Evolutionary conservation across 2,329 filamentous ascomycete genomes (phyloP), one percentile per base, ranked within the genome.

Genomic region (Pyrenophora seminiperda): DNA sequence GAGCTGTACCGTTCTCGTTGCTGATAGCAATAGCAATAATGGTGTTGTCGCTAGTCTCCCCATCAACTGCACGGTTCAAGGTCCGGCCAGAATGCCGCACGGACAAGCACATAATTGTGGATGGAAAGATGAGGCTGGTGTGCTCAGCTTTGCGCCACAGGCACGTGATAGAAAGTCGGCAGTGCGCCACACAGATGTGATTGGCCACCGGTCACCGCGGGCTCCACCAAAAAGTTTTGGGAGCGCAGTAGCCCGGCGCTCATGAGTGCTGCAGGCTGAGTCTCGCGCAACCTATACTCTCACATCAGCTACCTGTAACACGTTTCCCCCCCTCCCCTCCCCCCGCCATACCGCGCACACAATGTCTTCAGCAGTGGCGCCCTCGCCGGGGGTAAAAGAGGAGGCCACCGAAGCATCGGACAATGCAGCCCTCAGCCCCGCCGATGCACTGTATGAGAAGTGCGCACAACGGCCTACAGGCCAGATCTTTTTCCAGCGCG

Each of bases 401-500:
- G 66, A 67, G 31, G 40, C 48, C 3, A 47, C 41, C 20, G 45
- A 45, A 24, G 14, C 48, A 29, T 49, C 36, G 29, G 41, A 19
- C n/a, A 54, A 53, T 10, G 55, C 60, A 38, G 50, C 42, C 33
- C 41, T 44, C 43, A 58, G 50, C 41, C 62, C 61, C 53, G 64
- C 61, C 43, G 70, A 74, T 30, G 54, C 61, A 41, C 67, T 74
- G 20, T 74, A 74, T 65, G 65, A 73, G 44, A 70, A 67, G 63
- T 74, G 72, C 62, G 67, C 66, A 24, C 55, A 68, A 44, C 50
- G 62, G 41, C 62, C 66, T 4, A 55, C 67, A 20, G 71, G 66
- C 54, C 72, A 71, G 31, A 58, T 73, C 41, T 74, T 74, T 61
- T 72, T 71, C 58, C 72, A 74, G 62, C 68, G 70, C 53, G 72